Conservation (phyloP, 345 rosid genomes). For the Kandelia obovata region DNA sequence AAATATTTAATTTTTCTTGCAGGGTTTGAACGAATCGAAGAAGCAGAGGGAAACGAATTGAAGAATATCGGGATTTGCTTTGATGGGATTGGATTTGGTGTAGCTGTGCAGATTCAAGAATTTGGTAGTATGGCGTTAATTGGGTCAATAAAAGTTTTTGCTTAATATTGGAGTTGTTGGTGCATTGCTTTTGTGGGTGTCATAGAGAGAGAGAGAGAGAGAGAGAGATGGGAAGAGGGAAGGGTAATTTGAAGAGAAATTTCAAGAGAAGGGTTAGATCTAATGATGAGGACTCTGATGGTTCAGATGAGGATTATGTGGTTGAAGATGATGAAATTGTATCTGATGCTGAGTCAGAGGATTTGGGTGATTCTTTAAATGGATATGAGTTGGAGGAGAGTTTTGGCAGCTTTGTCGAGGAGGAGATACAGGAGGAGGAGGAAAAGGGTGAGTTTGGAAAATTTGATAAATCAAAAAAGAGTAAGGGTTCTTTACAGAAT, state of each 20-base stretch:
- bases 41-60: constrained; percentile 16
- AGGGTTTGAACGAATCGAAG: constrained; percentile 31
- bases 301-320: constrained; percentile 97
- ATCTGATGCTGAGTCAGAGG: constrained; percentile 61
- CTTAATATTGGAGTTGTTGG: constrained; percentile 27
- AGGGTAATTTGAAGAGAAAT: constrained; percentile 44
- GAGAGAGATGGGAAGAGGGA: constrained; percentile 77
- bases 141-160: constrained; percentile 22
- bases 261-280: constrained; percentile 47
- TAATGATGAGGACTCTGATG: constrained; percentile 66
- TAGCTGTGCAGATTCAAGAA: constrained; percentile 22
- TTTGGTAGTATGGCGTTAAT: constrained; percentile 6
- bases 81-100: constrained; percentile 13
- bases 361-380: constrained; percentile 47
- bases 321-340: constrained; percentile 64
- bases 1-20: constrained; percentile 11
- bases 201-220: background rate
- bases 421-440: constrained; percentile 42
- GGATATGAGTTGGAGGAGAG: constrained; percentile 55
- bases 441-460: constrained; percentile 33
- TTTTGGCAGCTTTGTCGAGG: constrained; percentile 30
- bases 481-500: constrained; percentile 28
- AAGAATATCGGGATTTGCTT: constrained; percentile 22
- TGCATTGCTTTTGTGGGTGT: constrained; percentile 11
- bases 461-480: constrained; percentile 39